Evolutionary conservation across 2,329 filamentous ascomycete species (phyloP), one percentile per base, ranked within the genome.

Genomic region (Diaporthe sp.): DNA sequence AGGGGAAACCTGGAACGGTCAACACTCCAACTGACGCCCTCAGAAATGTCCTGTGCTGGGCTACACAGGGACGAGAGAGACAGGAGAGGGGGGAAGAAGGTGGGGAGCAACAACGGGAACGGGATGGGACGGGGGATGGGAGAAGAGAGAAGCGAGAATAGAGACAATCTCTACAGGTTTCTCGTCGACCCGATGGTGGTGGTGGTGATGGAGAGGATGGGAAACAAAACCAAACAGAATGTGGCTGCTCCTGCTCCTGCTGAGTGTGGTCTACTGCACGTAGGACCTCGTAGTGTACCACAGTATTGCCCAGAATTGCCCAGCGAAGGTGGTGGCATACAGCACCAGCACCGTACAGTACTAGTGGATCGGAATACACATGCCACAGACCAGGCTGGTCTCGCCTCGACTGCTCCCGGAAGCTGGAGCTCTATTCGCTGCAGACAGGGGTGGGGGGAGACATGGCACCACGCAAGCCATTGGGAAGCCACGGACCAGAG

Each of bases 1-100:
- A 75, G 57, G 53, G 61, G 71, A 57, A 76, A 71, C 55, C 75
- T 74, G 71, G 75, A 76, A 76, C 75, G 75, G 75, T 74, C 75
- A 76, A 76, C 75, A 76, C 71, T 76, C 75, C 75, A 65, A 76
- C 71, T 58, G 47, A 63, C 25, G 17, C 49, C 47, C 71, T 61
- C 34, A 47, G 55, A 57, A 65, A 22, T 17, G 60, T 70, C 74
- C 49, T 20, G 20, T 37, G 51, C 22, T 34, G 44, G 61, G 31
- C 49, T 17, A 20, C n/a, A 31, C 42, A 20, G 34, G 25, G 47
- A 47, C 61, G 25, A 49, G 47, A 31, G 47, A 20, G 39, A 15
- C 57, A 39, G 49, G 60, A 57, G 53, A 51, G 42, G 47, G 65
- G 65, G 44, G 65, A 34, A 63, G 65, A 61, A 51, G 65, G 57